A percentile compares a stretch with the other conserved stretches of the same genome.
These are phyloP conservation scores for Rhodofomes roseus DNA, from an alignment of 1,284 basidiomycete genomes.

Conservation along the genomic window DNA sequence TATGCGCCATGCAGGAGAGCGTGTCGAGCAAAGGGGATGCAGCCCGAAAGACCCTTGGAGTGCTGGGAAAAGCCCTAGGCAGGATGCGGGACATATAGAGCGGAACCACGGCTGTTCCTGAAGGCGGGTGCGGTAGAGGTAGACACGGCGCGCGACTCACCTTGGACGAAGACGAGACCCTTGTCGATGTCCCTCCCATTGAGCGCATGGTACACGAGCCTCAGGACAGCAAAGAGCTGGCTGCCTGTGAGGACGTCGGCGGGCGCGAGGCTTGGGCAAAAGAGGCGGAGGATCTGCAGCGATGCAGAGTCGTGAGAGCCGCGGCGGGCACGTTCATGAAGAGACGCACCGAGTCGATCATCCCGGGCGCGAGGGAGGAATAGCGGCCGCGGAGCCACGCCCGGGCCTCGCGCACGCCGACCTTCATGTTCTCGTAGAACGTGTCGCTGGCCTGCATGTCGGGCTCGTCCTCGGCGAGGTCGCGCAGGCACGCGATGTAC, in stretches of 20 bases:
- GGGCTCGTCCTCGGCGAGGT: constrained; percentile 42
- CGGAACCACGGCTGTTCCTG: not conserved
- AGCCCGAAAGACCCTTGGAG: not conserved
- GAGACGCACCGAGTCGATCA: constrained; percentile 53
- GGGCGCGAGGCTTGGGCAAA: constrained; percentile 48
- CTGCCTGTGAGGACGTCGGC: constrained; percentile 55
- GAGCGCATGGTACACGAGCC: constrained; percentile 62
- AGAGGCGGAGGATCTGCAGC: constrained; percentile 58
- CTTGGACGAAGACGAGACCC: constrained; percentile 66
- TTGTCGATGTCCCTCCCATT: constrained; percentile 56
- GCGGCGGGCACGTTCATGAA: not conserved
- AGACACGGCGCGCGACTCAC: constrained; percentile 29
- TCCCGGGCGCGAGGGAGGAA: constrained; percentile 42
- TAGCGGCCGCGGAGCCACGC: constrained; percentile 75
- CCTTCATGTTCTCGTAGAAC: constrained; percentile 48
- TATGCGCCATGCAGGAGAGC: no score
- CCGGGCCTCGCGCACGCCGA: constrained; percentile 62
- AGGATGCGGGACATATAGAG: no score
- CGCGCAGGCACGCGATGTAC: constrained; percentile 57
- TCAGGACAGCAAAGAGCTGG: constrained; percentile 72
- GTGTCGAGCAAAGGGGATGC: not conserved
- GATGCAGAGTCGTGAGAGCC: not conserved
- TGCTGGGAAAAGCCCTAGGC: no score
- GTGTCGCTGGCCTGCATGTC: constrained; percentile 25
- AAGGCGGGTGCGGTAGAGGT: not conserved